These are phyloP conservation scores for Pestalotiopsis sp. DNA, from an alignment of 2,329 filamentous ascomycete genomes.

Conservation along the genomic window DNA sequence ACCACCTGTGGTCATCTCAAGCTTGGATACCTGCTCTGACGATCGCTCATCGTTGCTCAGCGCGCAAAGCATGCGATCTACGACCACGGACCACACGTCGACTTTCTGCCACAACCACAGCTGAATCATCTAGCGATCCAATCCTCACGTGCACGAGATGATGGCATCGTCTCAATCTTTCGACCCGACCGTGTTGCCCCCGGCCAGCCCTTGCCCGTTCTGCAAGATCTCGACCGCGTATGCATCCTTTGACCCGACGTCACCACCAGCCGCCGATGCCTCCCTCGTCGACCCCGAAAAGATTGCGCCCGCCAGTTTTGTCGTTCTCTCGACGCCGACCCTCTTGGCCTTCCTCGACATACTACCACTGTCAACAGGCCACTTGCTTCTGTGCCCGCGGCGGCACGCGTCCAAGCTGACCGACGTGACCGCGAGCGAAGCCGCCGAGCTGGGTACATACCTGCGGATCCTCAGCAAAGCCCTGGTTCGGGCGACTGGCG, in stretches of 20 bases:
- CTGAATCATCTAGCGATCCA: not conserved
- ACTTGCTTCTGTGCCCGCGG: slow-evolving; percentile 80
- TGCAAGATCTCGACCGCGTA: slow-evolving; percentile 58
- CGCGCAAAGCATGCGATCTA: not conserved
- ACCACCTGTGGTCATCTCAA: not conserved
- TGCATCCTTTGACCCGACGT: slow-evolving; percentile 36
- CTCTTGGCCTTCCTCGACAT: slow-evolving; percentile 93
- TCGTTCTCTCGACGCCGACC: slow-evolving; percentile 76
- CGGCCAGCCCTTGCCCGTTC: slow-evolving; percentile 56
- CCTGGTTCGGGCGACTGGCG: slow-evolving; percentile 66
- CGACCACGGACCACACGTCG: not conserved
- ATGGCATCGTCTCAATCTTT: slow-evolving; percentile 24
- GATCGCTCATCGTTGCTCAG: not conserved
- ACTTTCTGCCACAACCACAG: not conserved
- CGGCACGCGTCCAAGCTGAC: slow-evolving; percentile 76
- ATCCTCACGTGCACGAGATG: not conserved
- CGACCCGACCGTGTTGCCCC: slow-evolving; percentile 33
- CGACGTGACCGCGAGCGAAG: slow-evolving; percentile 64
- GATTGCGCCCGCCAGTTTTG: slow-evolving; percentile 45
- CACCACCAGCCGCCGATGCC: slow-evolving; percentile 17
- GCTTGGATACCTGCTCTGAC: not conserved
- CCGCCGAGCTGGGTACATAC: slow-evolving; percentile 64
- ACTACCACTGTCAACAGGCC: slow-evolving; percentile 79
- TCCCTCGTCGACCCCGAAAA: slow-evolving; percentile 26
- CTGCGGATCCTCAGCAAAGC: slow-evolving; percentile 74